A percentile compares a stretch with the other conserved stretches of the same genome.
Conservation (phyloP, 2,329 filamentous ascomycete genomes). For the Pseudogymnoascus sp. region DNA sequence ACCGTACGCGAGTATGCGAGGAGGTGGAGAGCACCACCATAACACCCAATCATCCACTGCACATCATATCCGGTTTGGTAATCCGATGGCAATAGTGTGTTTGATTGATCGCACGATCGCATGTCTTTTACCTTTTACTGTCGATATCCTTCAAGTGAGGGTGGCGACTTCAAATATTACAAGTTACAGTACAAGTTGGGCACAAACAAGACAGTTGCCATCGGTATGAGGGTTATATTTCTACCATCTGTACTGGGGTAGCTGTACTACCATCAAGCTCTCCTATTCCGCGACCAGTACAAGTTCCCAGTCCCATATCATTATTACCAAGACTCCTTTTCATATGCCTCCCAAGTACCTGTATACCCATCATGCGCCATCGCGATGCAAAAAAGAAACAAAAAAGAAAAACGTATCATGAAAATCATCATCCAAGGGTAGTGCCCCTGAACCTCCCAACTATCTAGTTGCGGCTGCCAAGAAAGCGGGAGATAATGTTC, state of each 20-base stretch:
- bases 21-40: not conserved
- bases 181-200: not conserved
- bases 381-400: not conserved
- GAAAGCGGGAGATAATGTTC: slow-evolving; percentile 2
- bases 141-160: not conserved
- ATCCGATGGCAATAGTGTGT: not conserved
- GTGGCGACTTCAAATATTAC: not conserved
- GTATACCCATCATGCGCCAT: slow-evolving; percentile 3
- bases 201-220: not conserved
- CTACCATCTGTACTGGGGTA: not conserved
- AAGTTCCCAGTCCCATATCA: not conserved
- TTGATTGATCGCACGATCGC: not conserved
- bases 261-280: not conserved
- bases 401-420: not conserved
- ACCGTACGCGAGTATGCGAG: not conserved
- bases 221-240: not conserved
- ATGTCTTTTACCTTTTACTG: not conserved
- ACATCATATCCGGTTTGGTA: not conserved
- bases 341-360: slow-evolving; percentile 6
- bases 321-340: slow-evolving; percentile 7
- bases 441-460: not conserved
- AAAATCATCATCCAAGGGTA: not conserved
- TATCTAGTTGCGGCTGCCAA: not conserved
- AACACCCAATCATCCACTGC: not conserved
- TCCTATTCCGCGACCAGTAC: not conserved